Base-by-base conservation (phyloP, 129 eudicot species). In the Logfia minima region DNA sequence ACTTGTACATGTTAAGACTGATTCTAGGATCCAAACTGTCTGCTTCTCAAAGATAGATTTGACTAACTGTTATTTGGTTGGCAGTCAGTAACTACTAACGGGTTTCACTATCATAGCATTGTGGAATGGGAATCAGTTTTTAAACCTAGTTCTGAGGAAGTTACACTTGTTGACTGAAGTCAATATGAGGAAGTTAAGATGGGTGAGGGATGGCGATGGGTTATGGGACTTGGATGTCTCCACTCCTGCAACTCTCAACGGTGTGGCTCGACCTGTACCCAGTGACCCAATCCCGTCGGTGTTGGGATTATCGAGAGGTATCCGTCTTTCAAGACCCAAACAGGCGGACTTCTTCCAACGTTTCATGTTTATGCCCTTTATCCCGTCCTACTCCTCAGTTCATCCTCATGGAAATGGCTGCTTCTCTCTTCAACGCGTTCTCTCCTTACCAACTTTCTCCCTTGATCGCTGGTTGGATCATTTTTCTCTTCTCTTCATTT, bases 341-440 rank as follows among this genome's bases (percentile, higher is more conserved):
- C 98, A 93, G 80, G 61, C 79, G 39, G 96, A 93, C 72, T 93
- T 93, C 90, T 75, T 93, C 67, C 98, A 93, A 83, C 82, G 92
- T 6, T 93, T 93, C 82, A 92, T 93, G 95, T 79, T 84, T 59
- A 80, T 83, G 85, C 98, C 98, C 21, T 88, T 90, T 29, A 79
- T 90, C 79, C 96, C 98, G 73, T 93, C 91, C 21, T 86, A 85
- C 77, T 65, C 85, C 84, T 26, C 72, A 17, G 39, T 76, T 34
- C 65, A 75, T 72, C 79, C 78, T 66, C 51, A 58, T 56, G 32
- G 56, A 10, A 63, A 71, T 7, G 89, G 86, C 4, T 94, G 96
- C 23, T 75, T 90, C 66, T 82, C 85, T 74, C 77, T 93, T 67
- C 95, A 88, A 77, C 92, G 96, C 32, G 87, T 86, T 32, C 70